Base-by-base conservation (phyloP, 2,329 filamentous ascomycete genomes). In the Hypoxylon sp. region DNA sequence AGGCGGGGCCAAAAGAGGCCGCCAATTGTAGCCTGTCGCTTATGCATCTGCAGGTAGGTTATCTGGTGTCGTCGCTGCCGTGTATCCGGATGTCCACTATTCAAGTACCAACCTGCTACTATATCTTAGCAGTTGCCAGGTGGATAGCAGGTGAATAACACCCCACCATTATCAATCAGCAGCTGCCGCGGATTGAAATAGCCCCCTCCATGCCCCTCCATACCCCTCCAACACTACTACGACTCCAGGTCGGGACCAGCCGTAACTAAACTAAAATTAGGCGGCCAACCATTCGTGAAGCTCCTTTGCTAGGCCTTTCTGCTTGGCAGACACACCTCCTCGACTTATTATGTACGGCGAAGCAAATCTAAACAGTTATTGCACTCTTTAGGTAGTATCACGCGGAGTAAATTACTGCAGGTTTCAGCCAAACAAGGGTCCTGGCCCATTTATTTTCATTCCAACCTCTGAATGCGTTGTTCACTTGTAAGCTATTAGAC, bases 341-440 rank as follows among this genome's bases (percentile, higher is more conserved):
- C 28, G 6, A 30, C 28, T 30, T 30, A 30, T 30, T 30, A 30
- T 30, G 28, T 30, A 30, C 21, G 17, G 38, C 38, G 7, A 43
- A 43, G 38, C 38, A 43, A 43, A 43, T 43, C 17, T 5, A 45
- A 5, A 13, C 17, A 30, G 17, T 14, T 19, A 32, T n/a, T 32
- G 14, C 28, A 56, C 17, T 21, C 11, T 38, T 46, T 21, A 6
- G 25, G 46, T 50, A 19, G 17, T 36, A 48, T 56, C 34, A 14
- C 49, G 52, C 56, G 57, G 23, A 34, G 32, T 28, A 53, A 13
- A 13, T 55, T 43, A 17, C 53, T 53, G 57, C 60, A 57, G 49
- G 62, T 63, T 65, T 68, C 67, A 70, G 63, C 67, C 52, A 57
- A 53, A 52, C 67, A 41, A 67, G 67, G 60, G 50, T 65, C 17